Percentiles rank a stretch among this genome's conserved stretches.
Conservation (phyloP, 2,329 filamentous ascomycete genomes). For the Lasiodiplodia citricola region DNA sequence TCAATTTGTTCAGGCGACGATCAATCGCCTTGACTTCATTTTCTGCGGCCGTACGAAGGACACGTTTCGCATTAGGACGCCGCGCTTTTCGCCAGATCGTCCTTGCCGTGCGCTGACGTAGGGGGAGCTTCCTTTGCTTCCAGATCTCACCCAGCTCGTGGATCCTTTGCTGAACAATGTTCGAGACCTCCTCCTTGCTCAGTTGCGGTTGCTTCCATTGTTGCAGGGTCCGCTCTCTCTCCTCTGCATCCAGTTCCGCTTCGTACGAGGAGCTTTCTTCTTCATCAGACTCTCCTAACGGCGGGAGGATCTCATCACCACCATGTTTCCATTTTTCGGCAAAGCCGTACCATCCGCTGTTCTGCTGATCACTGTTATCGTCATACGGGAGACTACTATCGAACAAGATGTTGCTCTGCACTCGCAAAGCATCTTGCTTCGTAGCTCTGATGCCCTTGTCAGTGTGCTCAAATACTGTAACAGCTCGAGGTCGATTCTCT, state of each 20-base stretch:
- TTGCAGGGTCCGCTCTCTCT: constrained; percentile 57
- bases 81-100: constrained; percentile 66
- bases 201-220: constrained; percentile 29
- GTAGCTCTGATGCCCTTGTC: constrained; percentile 32
- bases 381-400: constrained; percentile 34
- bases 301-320: constrained; percentile 54
- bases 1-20: constrained; percentile 61
- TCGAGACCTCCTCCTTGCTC: constrained; percentile 54
- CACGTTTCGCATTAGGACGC: constrained; percentile 44
- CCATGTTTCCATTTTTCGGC: constrained; percentile 49
- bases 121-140: constrained; percentile 63
- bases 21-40: constrained; percentile 51
- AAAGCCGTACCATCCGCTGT: constrained; percentile 35
- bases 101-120: constrained; percentile 62
- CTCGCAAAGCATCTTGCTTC: constrained; percentile 33
- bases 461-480: constrained; percentile 35
- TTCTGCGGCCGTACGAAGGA: constrained; percentile 53
- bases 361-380: constrained; percentile 28
- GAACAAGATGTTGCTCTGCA: constrained; percentile 23
- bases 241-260: constrained; percentile 43
- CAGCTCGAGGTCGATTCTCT: constrained; percentile 34
- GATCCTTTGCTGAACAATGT: constrained; percentile 62
- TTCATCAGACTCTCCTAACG: constrained; percentile 62
- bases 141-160: constrained; percentile 59
- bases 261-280: constrained; percentile 30